These are phyloP conservation scores for Pelargonium myrrhifolium DNA, from an alignment of 441 rosid genomes.

Conservation along the genomic window DNA sequence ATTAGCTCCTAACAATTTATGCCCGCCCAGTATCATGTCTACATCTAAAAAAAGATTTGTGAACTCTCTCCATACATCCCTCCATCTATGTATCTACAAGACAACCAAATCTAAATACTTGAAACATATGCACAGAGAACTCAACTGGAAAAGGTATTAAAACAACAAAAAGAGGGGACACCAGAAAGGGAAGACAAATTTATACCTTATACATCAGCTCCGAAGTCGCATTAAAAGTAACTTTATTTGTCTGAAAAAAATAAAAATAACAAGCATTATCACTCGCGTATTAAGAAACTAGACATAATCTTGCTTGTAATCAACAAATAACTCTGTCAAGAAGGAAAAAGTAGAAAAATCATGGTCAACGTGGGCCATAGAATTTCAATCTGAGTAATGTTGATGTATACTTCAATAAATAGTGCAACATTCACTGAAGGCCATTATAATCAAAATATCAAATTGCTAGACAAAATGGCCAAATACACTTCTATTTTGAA, in stretches of 20 bases:
- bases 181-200: neutral
- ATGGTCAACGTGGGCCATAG: neutral
- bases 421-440: neutral
- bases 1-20: neutral
- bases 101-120: neutral
- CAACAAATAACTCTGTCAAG: neutral
- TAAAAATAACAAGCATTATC: slow-evolving; percentile 3
- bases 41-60: neutral
- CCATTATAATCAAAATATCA: slow-evolving; percentile 3
- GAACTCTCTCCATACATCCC: neutral
- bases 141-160: neutral
- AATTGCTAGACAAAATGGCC: neutral
- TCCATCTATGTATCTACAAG: too few species aligned
- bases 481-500: neutral
- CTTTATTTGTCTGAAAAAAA: neutral
- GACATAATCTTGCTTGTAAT: neutral
- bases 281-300: neutral
- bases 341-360: neutral
- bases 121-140: neutral
- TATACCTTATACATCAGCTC: slow-evolving; percentile 7
- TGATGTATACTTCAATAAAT: neutral
- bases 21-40: neutral
- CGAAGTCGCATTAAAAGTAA: slow-evolving; percentile 5
- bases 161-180: neutral
- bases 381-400: neutral